phyloP scores from a whole-genome alignment of 2,329 filamentous ascomycete genomes.

The Raffaelea albimanens region DNA sequence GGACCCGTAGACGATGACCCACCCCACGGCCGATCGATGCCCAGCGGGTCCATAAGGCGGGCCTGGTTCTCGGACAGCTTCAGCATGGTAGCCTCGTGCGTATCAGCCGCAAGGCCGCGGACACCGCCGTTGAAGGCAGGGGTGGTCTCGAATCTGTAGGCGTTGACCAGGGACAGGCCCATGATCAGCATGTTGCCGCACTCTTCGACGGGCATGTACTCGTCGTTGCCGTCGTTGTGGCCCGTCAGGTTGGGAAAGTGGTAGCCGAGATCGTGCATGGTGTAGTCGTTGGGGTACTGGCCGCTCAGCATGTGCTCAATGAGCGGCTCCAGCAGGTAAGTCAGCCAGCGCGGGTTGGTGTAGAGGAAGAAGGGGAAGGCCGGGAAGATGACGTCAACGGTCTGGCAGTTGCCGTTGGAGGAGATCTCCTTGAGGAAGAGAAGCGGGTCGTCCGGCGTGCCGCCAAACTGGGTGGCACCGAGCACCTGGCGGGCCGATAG shows the following conservation, averaged over 20 bases:
- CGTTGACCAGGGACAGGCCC: conserved; percentile 55
- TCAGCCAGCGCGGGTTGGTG: conserved; percentile 70
- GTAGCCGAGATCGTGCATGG: conserved; percentile 64
- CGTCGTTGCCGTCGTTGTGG: conserved; percentile 56
- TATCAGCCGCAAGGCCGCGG: conserved; percentile 11
- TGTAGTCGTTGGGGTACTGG: conserved; percentile 72
- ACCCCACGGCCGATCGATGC: conserved; percentile 39
- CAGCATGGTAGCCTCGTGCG: conserved; percentile 3
- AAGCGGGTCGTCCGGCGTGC: conserved; percentile 59
- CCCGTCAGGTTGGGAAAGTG: conserved; percentile 67
- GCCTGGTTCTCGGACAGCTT: conserved; percentile 6
- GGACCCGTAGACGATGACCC: conserved; percentile 33
- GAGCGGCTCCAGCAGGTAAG: conserved; percentile 67
- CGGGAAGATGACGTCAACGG: conserved; percentile 78
- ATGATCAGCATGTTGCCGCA: conserved; percentile 69
- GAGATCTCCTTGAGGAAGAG: conserved; percentile 79
- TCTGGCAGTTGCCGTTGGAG: conserved; percentile 74
- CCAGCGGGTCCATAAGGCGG: conserved; percentile 13
- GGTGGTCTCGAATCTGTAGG: conserved; percentile 51
- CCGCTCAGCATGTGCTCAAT: conserved; percentile 72
- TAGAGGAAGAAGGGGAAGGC: conserved; percentile 78
- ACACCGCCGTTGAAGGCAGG: conserved; percentile 32
- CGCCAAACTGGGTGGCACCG: conserved; percentile 65
- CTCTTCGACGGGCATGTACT: conserved; percentile 67
- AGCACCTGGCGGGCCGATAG: conserved; percentile 70